These are phyloP conservation scores for Paramecium sonneborni DNA, from an alignment of 73 alveolate species.

Conservation along the genomic window DNA sequence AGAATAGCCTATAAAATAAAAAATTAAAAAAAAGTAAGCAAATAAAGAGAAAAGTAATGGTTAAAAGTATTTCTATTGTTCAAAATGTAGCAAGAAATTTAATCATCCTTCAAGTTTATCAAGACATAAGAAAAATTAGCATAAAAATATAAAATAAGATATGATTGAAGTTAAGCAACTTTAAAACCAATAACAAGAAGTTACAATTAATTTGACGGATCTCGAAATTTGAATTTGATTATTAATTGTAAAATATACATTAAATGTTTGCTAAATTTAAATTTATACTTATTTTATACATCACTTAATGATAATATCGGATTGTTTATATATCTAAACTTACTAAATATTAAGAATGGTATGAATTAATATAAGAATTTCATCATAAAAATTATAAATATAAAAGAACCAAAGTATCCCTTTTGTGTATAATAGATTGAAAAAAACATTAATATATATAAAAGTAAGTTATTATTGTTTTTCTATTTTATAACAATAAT, in stretches of 20 bases:
- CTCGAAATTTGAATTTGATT: not conserved
- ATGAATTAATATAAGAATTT: no score
- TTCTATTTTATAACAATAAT: no score
- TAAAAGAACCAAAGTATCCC: no score
- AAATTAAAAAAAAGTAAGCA: not conserved
- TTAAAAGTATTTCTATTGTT: not conserved
- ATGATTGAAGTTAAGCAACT: not conserved
- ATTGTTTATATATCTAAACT: no score
- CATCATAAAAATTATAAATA: no score
- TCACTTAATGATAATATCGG: no score
- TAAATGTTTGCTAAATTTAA: no score
- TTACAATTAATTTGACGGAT: not conserved
- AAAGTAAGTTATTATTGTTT: no score
- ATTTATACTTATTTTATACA: no score
- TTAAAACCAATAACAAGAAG: not conserved
- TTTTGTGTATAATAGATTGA: no score
- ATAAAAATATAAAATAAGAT: not conserved
- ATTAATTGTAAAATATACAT: not conserved
- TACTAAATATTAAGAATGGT: no score
- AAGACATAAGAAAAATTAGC: not conserved
- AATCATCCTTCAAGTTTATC: not conserved
- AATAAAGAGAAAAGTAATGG: not conserved
- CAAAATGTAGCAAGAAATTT: not conserved
- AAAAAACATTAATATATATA: no score
- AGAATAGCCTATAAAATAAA: not conserved